These are phyloP conservation scores for Psilocybe subaeruginosa DNA, from an alignment of 768 basidiomycete species.

Conservation along the genomic window DNA sequence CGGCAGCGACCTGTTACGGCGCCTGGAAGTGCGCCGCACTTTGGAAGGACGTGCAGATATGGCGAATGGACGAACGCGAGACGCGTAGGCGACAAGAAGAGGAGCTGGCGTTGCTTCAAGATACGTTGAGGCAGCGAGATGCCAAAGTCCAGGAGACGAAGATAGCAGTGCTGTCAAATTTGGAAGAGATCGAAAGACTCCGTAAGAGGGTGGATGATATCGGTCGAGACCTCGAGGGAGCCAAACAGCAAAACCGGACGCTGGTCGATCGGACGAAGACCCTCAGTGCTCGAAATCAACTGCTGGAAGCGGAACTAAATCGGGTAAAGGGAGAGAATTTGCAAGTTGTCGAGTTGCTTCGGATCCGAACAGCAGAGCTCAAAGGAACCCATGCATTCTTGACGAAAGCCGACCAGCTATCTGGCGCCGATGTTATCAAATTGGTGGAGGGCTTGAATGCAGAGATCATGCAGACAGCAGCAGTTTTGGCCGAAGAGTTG, in stretches of 20 bases:
- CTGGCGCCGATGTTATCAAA: slow-evolving; percentile 50
- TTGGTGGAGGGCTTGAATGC: slow-evolving; percentile 51
- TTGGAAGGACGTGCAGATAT: slow-evolving; percentile 24
- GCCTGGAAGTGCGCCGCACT: slow-evolving; percentile 24
- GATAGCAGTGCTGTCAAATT: slow-evolving; percentile 16
- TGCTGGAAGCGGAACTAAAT: slow-evolving; percentile 22
- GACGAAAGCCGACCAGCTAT: slow-evolving; percentile 45
- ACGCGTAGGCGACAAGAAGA: slow-evolving; percentile 16
- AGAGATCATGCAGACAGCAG: slow-evolving; percentile 53
- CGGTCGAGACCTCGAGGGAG: slow-evolving; percentile 23
- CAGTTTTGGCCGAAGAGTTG: slow-evolving; percentile 50
- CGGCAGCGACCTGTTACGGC: slow-evolving; percentile 31
- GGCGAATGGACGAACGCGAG: slow-evolving; percentile 9
- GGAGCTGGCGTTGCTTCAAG: slow-evolving; percentile 20
- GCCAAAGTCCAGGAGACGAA: slow-evolving; percentile 23
- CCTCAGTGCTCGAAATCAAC: slow-evolving; percentile 21
- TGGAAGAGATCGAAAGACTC: slow-evolving; percentile 20
- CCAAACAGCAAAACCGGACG: slow-evolving; percentile 20
- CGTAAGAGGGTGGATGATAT: slow-evolving; percentile 16
- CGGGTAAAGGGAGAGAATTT: slow-evolving; percentile 22
- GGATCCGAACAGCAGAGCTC: slow-evolving; percentile 48
- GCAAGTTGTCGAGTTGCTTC: slow-evolving; percentile 33
- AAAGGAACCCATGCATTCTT: slow-evolving; percentile 53
- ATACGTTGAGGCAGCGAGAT: slow-evolving; percentile 22
- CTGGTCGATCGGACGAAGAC: slow-evolving; percentile 19